Evolutionary conservation across 2,329 filamentous ascomycete genomes (phyloP).

Genomic region (Paramyrothecium sp.): DNA sequence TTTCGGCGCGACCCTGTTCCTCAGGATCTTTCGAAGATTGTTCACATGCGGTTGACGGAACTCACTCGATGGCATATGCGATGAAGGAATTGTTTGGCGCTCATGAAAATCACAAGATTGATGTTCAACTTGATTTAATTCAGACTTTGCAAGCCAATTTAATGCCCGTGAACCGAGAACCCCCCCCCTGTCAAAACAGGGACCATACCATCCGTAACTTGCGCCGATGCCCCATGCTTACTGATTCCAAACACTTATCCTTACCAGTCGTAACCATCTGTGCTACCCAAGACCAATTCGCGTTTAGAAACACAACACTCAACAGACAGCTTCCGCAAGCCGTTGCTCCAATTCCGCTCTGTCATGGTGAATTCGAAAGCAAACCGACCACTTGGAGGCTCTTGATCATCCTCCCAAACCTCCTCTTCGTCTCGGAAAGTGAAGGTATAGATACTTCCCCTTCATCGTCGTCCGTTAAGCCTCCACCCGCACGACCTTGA

Average conservation of each 20-base stretch:
- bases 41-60: no score
- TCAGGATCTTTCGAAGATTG: no score
- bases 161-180: conserved; percentile 1
- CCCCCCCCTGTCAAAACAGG: conserved; percentile 1
- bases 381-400: neutral
- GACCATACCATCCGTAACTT: neutral
- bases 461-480: conserved; percentile 9
- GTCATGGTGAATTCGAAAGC: neutral
- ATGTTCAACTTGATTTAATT: neutral
- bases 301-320: neutral
- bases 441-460: no score
- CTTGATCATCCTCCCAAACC: conserved; percentile 1
- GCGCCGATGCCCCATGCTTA: neutral
- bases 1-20: no score
- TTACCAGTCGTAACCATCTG: neutral
- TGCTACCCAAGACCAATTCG: neutral
- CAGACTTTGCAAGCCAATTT: neutral
- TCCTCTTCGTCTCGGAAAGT: no score
- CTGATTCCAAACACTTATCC: neutral
- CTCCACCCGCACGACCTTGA: conserved; percentile 39
- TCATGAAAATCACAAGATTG: no score
- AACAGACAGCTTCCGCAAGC: neutral
- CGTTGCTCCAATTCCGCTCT: neutral
- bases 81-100: no score
- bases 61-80: no score